Evolutionary conservation across 768 basidiomycete genomes (phyloP).

Genomic region (Leccinum olivaceopallidum): DNA sequence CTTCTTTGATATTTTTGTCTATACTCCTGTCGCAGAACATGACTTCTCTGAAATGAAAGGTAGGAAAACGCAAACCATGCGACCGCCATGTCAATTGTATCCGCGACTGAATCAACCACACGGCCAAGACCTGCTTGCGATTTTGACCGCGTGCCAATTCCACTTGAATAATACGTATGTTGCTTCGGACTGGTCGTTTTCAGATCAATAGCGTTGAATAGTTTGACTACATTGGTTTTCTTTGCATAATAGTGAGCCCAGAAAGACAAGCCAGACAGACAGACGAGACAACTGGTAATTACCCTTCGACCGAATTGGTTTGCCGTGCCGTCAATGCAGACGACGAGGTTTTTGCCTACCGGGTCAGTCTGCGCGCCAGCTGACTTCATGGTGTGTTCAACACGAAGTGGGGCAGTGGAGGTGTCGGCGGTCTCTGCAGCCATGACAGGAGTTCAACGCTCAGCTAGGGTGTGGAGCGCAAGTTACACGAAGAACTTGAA

Average conservation of each 20-base stretch:
- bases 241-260: neutral
- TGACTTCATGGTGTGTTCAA: neutral
- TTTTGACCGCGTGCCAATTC: slow-evolving; percentile 33
- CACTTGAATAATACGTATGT: slow-evolving; percentile 36
- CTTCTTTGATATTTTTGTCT: neutral
- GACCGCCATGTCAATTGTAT: slow-evolving; percentile 15
- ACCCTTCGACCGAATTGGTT: neutral
- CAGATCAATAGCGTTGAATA: slow-evolving; percentile 9
- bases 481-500: neutral
- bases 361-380: neutral
- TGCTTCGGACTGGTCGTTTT: slow-evolving; percentile 18
- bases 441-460: neutral
- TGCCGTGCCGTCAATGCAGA: neutral
- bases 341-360: slow-evolving; percentile 16
- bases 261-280: neutral
- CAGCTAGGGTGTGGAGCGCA: neutral
- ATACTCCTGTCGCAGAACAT: neutral
- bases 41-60: neutral
- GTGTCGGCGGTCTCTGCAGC: neutral
- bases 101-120: slow-evolving; percentile 1
- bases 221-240: slow-evolving; percentile 1
- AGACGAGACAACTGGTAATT: neutral
- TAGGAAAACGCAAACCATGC: neutral
- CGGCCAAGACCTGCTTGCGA: slow-evolving; percentile 20
- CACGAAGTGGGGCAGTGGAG: neutral